Percentiles rank a stretch among this genome's conserved stretches.
Conservation (phyloP, 2,329 filamentous ascomycete species). For the Arthrobotrys pseudoclavata region DNA sequence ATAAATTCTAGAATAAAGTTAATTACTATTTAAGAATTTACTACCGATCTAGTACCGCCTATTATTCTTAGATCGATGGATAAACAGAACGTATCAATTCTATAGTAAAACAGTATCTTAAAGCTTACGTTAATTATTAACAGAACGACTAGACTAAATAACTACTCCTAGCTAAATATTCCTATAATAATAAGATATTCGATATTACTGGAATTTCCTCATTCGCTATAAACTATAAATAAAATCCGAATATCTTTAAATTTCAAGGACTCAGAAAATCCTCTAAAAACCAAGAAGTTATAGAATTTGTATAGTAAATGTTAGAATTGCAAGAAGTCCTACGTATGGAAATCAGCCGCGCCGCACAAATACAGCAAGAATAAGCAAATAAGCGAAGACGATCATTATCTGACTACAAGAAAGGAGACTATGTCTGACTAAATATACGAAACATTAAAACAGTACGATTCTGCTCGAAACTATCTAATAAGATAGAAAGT, state of each 20-base stretch:
- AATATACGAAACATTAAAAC: too few species aligned
- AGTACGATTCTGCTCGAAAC: not conserved
- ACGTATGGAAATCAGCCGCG: not conserved
- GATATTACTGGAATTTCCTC: constrained; percentile 5
- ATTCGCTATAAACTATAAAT: constrained; percentile 8
- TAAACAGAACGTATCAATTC: constrained; percentile 15
- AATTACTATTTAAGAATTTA: constrained; percentile 8
- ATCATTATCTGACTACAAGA: not conserved
- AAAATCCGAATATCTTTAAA: constrained; percentile 3
- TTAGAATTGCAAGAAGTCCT: constrained; percentile 3
- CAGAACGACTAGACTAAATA: constrained; percentile 1
- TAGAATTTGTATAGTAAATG: constrained; percentile 4
- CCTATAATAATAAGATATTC: constrained; percentile 3
- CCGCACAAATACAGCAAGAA: constrained; percentile 3
- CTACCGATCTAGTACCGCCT: constrained; percentile 3
- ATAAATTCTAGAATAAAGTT: constrained; percentile 19
- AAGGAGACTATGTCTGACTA: too few species aligned
- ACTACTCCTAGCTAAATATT: constrained; percentile 1
- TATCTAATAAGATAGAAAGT: not conserved
- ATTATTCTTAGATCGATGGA: constrained; percentile 3
- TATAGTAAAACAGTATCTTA: constrained; percentile 12
- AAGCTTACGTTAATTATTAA: constrained; percentile 16
- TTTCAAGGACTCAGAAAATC: not conserved
- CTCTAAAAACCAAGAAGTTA: not conserved
- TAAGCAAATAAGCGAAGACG: not conserved